Evolutionary conservation across 441 rosid species (phyloP).

Genomic region (Croton laevigatus): DNA sequence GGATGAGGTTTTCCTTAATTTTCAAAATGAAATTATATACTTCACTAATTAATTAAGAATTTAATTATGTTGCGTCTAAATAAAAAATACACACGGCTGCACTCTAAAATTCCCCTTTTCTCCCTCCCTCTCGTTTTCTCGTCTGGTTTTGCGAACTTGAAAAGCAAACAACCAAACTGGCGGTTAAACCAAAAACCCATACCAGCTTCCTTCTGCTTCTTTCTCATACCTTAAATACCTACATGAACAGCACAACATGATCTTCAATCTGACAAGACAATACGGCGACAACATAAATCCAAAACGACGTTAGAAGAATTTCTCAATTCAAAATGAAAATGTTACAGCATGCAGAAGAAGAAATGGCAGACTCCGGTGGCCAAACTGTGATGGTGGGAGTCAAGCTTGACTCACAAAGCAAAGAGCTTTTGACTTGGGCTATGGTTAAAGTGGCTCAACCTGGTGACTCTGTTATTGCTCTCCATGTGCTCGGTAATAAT

Average conservation of each 20-base stretch:
- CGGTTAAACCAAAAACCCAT: constrained; percentile 30
- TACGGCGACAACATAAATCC: constrained; percentile 7
- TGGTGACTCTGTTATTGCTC: constrained; percentile 80
- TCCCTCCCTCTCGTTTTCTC: constrained; percentile 23
- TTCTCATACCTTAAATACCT: constrained; percentile 11
- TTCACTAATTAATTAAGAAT: not conserved
- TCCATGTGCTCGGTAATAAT: constrained; percentile 64
- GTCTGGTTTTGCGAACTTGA: constrained; percentile 43
- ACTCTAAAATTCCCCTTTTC: constrained; percentile 15
- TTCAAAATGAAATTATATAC: not conserved
- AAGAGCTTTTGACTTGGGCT: constrained; percentile 85
- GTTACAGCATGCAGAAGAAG: constrained; percentile 32
- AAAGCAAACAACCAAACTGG: constrained; percentile 44
- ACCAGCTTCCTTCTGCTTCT: not conserved
- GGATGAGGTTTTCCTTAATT: not conserved
- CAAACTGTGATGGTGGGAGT: constrained; percentile 81
- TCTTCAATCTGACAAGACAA: constrained; percentile 24
- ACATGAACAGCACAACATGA: constrained; percentile 31
- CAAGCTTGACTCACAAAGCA: constrained; percentile 64
- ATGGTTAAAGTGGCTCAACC: constrained; percentile 82
- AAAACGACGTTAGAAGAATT: not conserved
- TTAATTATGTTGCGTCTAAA: not conserved
- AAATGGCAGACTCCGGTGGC: constrained; percentile 30
- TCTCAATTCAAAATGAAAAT: constrained; percentile 29
- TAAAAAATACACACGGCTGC: constrained; percentile 1